Base-by-base conservation (phyloP, 306 rosid genomes). In the Clitoria ternatea region DNA sequence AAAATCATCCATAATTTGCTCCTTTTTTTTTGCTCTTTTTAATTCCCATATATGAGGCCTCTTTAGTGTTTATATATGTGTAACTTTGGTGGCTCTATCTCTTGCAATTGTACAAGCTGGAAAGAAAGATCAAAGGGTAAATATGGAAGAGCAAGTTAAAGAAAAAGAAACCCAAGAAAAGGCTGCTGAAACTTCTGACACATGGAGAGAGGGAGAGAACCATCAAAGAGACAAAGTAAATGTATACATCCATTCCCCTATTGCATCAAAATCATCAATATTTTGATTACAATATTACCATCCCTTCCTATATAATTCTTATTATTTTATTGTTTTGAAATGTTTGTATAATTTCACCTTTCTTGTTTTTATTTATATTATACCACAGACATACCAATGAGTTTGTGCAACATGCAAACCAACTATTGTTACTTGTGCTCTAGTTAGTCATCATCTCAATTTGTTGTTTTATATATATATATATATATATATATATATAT, bases 231-330 rank as follows among this genome's bases (percentile, higher is more conserved):
- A 80, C 85, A 77, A 83, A 75, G 86, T 79, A 85, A 66, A 72
- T 65, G 61, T 66, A 64, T 61, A n/a, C n/a, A n/a, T n/a, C n/a
- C n/a, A n/a, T n/a, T n/a, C n/a, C n/a, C 72, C 35, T 33, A 33
- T 78, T 77, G 85, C 96, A 85, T 87, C 56, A 89, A 92, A 89
- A 85, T 89, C 95, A 84, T 84, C 92, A 83, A 80, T 86, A 39
- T 56, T 67, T 79, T 84, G 57, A 84, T 86, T 76, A 78, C 79
- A 47, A 82, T 62, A n/a, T n/a, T n/a, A 70, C 23, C 56, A 63
- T 77, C 77, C 75, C 72, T 73, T 76, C 66, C 61, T 69, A 57
- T 59, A 57, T 59, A 48, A 76, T 80, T 82, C 62, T 55, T 83
- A 85, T 89, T 84, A 60, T 87, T 87, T 85, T 83, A 77, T 86